phyloP scores from a whole-genome alignment of 352 stramenopile species.

The Phytopythium mirpurense region DNA sequence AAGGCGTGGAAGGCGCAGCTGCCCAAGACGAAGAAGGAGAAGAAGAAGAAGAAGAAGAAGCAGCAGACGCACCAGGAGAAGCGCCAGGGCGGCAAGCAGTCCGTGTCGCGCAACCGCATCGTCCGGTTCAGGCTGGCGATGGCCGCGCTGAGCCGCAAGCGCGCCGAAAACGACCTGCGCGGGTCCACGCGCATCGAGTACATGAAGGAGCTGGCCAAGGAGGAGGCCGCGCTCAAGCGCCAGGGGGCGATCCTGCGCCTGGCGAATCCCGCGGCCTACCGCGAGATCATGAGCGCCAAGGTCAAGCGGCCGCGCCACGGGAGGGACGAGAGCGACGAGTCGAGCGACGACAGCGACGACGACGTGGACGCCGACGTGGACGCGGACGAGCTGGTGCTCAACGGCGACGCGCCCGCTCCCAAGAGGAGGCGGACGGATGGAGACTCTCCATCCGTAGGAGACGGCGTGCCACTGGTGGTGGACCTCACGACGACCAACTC shows the following conservation, averaged over 20 bases:
- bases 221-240: slow-evolving; percentile 15
- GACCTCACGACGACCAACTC: no score
- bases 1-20: background rate
- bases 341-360: background rate
- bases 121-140: slow-evolving; percentile 17
- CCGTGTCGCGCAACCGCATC: slow-evolving; percentile 21
- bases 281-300: slow-evolving; percentile 15
- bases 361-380: background rate
- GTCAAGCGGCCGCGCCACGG: slow-evolving; percentile 14
- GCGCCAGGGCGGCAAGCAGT: background rate
- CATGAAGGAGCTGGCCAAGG: slow-evolving; percentile 21
- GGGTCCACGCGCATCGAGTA: slow-evolving; percentile 20
- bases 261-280: slow-evolving; percentile 9
- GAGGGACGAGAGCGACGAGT: slow-evolving; percentile 8
- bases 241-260: slow-evolving; percentile 14
- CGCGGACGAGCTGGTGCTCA: background rate
- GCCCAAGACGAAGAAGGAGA: background rate
- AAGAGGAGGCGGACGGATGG: background rate
- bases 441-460: no score
- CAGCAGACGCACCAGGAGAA: slow-evolving; percentile 1
- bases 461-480: no score
- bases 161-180: slow-evolving; percentile 15
- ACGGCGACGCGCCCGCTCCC: background rate
- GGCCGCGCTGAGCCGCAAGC: slow-evolving; percentile 15
- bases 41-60: slow-evolving; percentile 4